Percentiles rank a stretch among this genome's conserved stretches.
phyloP scores from a whole-genome alignment of 306 rosid genomes.

The Fagus sylvatica region DNA sequence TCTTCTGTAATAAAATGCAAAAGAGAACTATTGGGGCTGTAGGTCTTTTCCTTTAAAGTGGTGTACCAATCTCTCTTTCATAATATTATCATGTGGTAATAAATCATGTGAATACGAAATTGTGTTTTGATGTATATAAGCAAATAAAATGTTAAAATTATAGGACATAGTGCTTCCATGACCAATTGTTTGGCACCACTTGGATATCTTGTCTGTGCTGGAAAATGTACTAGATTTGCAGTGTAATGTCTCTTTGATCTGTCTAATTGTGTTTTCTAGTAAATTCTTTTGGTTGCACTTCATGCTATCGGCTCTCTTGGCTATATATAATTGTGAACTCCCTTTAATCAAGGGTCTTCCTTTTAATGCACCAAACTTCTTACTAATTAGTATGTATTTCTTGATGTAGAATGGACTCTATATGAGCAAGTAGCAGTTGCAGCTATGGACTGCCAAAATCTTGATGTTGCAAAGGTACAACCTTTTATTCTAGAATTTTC shows the following conservation, averaged over 20 bases:
- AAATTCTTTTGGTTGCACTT: neutral
- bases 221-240: neutral
- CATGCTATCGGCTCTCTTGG: neutral
- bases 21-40: neutral
- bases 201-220: neutral
- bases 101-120: neutral
- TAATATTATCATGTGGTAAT: neutral
- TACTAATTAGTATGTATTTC: slow-evolving; percentile 24
- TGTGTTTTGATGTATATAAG: neutral
- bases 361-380: slow-evolving; percentile 20
- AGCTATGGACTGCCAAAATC: slow-evolving; percentile 85
- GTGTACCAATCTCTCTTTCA: neutral
- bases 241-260: neutral
- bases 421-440: slow-evolving; percentile 96
- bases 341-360: neutral
- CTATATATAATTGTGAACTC: neutral
- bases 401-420: slow-evolving; percentile 81
- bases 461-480: slow-evolving; percentile 85
- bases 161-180: neutral
- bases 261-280: slow-evolving; percentile 10
- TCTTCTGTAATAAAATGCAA: neutral
- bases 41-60: neutral
- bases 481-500: neutral
- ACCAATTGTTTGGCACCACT: neutral
- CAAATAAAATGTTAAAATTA: neutral